Percentiles rank a stretch among this genome's conserved stretches.
phyloP scores from a whole-genome alignment of 176 grass and related monocot genomes.

The Musa itinerans region DNA sequence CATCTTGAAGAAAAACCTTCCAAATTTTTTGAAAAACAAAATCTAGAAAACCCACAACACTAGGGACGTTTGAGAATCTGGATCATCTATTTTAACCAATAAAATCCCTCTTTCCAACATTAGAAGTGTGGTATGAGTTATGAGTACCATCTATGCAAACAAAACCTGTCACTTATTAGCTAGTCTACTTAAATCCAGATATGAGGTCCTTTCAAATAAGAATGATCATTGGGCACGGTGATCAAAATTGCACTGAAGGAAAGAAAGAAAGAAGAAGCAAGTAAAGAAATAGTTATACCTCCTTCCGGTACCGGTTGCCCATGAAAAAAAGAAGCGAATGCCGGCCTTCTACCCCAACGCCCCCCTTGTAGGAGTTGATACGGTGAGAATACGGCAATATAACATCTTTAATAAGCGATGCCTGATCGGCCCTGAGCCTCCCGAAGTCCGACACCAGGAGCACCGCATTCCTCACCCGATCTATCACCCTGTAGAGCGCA shows the following conservation, averaged over 20 bases:
- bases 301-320: conserved; percentile 91
- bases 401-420: conserved; percentile 84
- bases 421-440: conserved; percentile 54
- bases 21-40: background rate
- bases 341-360: conserved; percentile 37
- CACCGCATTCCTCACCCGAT: conserved; percentile 60
- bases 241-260: too few relatives aligned
- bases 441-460: conserved; percentile 93
- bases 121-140: background rate
- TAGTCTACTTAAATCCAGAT: too few relatives aligned
- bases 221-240: too few relatives aligned
- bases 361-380: conserved; percentile 68
- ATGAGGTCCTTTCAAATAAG: too few relatives aligned
- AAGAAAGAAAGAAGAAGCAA: background rate
- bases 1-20: background rate
- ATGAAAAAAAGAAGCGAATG: conserved; percentile 83
- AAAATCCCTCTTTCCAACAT: background rate
- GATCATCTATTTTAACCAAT: background rate
- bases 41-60: background rate
- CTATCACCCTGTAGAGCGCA: conserved; percentile 58
- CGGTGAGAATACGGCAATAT: conserved; percentile 86
- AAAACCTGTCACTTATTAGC: too few relatives aligned
- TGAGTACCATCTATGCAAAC: too few relatives aligned
- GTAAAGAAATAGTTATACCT: conserved; percentile 30
- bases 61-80: background rate